Percentiles rank a stretch among this genome's conserved stretches.
Conservation (phyloP, 169 alveolate genomes). For the Plasmodium relictum region DNA sequence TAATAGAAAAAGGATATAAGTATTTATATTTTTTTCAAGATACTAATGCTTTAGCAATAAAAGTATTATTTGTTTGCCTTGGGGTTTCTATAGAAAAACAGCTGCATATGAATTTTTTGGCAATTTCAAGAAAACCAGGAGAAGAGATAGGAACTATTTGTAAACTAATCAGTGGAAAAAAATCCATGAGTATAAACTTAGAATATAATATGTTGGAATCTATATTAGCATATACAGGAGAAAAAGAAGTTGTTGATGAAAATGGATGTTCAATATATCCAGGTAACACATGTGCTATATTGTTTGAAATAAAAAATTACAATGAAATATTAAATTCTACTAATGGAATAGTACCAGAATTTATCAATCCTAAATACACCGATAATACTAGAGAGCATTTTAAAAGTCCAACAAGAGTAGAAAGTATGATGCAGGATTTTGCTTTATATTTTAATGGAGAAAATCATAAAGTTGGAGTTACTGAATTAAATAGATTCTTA, state of each 20-base stretch:
- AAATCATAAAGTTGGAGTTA: slow-evolving; percentile 84
- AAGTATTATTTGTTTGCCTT: slow-evolving; percentile 88
- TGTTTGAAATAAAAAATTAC: slow-evolving; percentile 87
- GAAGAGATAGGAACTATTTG: slow-evolving; percentile 93
- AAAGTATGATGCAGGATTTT: slow-evolving; percentile 94
- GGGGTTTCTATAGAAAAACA: slow-evolving; percentile 88
- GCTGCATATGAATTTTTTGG: slow-evolving; percentile 89
- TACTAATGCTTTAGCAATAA: slow-evolving; percentile 92
- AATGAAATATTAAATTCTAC: slow-evolving; percentile 87
- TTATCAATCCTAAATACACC: slow-evolving; percentile 94
- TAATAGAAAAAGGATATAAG: slow-evolving; percentile 88
- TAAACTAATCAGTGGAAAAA: slow-evolving; percentile 81
- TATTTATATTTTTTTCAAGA: slow-evolving; percentile 92
- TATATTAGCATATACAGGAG: slow-evolving; percentile 84
- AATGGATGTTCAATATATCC: slow-evolving; percentile 91
- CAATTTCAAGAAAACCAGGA: slow-evolving; percentile 93
- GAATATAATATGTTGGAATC: slow-evolving; percentile 93
- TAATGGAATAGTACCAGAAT: slow-evolving; percentile 94
- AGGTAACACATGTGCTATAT: slow-evolving; percentile 90
- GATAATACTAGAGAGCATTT: slow-evolving; percentile 90
- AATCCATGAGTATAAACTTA: slow-evolving; percentile 84
- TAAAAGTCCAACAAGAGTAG: slow-evolving; percentile 93
- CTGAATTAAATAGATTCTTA: slow-evolving; percentile 86
- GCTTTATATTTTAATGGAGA: slow-evolving; percentile 76
- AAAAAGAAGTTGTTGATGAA: slow-evolving; percentile 85